These are phyloP conservation scores for Zychaea mexicana DNA, from an alignment of 371 early-diverging fungal species.

Conservation along the genomic window DNA sequence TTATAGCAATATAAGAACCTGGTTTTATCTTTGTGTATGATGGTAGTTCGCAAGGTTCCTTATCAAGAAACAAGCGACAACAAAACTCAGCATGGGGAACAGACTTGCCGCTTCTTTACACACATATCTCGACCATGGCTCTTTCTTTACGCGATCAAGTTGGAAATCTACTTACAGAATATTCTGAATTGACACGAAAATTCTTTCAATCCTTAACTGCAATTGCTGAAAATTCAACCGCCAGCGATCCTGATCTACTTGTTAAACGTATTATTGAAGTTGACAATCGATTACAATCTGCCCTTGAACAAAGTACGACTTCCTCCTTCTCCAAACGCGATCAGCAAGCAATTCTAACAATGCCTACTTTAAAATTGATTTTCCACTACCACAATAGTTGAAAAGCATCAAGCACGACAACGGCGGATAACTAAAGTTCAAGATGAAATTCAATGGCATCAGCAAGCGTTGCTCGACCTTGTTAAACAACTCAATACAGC, in stretches of 20 bases:
- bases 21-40: no score
- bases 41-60: no score
- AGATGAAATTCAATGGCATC: conserved; percentile 45
- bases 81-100: not conserved
- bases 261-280: conserved; percentile 33
- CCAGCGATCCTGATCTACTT: conserved; percentile 26
- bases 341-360: no score
- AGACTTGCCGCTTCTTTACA: not conserved
- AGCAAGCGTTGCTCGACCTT: conserved; percentile 31
- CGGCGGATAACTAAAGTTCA: conserved; percentile 44
- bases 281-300: conserved; percentile 38
- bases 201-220: conserved; percentile 35
- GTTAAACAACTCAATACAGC: conserved; percentile 36
- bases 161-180: conserved; percentile 38
- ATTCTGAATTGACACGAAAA: conserved; percentile 30
- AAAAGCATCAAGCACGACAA: conserved; percentile 49
- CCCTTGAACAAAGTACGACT: conserved; percentile 41
- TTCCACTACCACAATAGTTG: no score
- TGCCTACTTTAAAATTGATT: not conserved
- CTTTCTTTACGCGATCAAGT: conserved; percentile 54
- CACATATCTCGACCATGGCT: conserved; percentile 8
- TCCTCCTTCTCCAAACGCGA: not conserved
- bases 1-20: no score
- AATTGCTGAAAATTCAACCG: conserved; percentile 32
- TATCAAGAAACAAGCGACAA: no score